Evolutionary conservation across 2,329 filamentous ascomycete species (phyloP).

Genomic region (Diplodia seriata): DNA sequence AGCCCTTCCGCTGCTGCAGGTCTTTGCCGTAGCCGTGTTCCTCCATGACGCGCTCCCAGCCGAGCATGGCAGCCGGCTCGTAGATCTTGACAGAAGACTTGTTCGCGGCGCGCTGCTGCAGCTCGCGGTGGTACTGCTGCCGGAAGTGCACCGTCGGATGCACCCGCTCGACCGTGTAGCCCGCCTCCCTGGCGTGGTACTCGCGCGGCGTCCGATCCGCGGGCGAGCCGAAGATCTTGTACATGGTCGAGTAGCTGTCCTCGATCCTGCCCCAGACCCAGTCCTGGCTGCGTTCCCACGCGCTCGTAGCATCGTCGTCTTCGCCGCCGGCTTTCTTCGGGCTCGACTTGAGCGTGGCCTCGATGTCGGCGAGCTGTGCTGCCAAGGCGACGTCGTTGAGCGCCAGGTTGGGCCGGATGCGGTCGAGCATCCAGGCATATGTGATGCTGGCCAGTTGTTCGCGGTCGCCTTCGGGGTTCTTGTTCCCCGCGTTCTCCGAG

Average conservation of each 20-base stretch:
- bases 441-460: conserved; percentile 46
- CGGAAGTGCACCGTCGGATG: conserved; percentile 2
- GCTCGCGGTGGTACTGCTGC: neutral
- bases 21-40: conserved; percentile 12
- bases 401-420: conserved; percentile 3
- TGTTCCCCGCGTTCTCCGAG: conserved; percentile 31
- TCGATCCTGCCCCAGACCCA: conserved; percentile 15
- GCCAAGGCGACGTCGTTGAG: neutral
- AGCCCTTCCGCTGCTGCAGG: conserved; percentile 12
- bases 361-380: neutral
- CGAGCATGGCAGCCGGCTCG: conserved; percentile 8
- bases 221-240: conserved; percentile 1
- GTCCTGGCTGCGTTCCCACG: neutral
- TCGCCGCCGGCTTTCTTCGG: neutral
- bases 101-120: neutral
- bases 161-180: conserved; percentile 16
- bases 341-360: neutral
- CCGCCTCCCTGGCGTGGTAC: neutral
- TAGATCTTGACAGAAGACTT: neutral
- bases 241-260: conserved; percentile 5
- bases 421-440: conserved; percentile 51
- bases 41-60: conserved; percentile 7
- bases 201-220: neutral
- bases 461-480: neutral
- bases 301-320: neutral